A percentile compares a stretch with the other conserved stretches of the same genome.
Conservation (phyloP, 1,284 basidiomycete species). For the Chalciporus piperatoides region DNA sequence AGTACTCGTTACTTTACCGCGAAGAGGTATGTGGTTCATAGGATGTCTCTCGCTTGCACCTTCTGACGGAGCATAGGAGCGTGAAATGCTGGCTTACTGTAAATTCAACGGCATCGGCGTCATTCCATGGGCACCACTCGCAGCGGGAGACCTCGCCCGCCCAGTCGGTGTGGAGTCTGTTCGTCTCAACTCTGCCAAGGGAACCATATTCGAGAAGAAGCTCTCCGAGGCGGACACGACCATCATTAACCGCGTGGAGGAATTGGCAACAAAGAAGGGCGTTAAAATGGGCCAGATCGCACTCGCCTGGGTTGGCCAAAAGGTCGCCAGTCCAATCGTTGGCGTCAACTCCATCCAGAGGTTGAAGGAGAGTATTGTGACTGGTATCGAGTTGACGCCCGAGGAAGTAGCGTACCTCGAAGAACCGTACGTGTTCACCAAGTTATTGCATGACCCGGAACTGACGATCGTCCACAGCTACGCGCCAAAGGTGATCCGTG, state of each 20-base stretch:
- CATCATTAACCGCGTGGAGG: slow-evolving; percentile 42
- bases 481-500: slow-evolving; percentile 19
- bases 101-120: slow-evolving; percentile 45
- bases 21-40: slow-evolving; percentile 30
- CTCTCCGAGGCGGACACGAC: slow-evolving; percentile 30
- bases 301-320: slow-evolving; percentile 37
- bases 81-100: slow-evolving; percentile 47
- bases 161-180: slow-evolving; percentile 32
- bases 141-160: slow-evolving; percentile 38
- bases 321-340: slow-evolving; percentile 41
- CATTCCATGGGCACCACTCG: slow-evolving; percentile 41
- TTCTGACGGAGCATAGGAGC: slow-evolving; percentile 33
- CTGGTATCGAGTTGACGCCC: slow-evolving; percentile 18
- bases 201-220: slow-evolving; percentile 29
- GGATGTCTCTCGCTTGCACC: too few relatives aligned
- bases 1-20: slow-evolving; percentile 42
- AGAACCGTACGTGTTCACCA: slow-evolving; percentile 22
- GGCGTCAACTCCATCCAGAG: slow-evolving; percentile 25
- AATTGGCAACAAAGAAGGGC: slow-evolving; percentile 36
- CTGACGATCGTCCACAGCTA: slow-evolving; percentile 17
- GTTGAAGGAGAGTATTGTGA: slow-evolving; percentile 24
- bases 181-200: slow-evolving; percentile 23
- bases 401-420: slow-evolving; percentile 32
- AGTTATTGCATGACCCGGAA: not conserved
- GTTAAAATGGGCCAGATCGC: slow-evolving; percentile 43